Base-by-base conservation (phyloP, 2,329 filamentous ascomycete species). In the Didymella lethalis region DNA sequence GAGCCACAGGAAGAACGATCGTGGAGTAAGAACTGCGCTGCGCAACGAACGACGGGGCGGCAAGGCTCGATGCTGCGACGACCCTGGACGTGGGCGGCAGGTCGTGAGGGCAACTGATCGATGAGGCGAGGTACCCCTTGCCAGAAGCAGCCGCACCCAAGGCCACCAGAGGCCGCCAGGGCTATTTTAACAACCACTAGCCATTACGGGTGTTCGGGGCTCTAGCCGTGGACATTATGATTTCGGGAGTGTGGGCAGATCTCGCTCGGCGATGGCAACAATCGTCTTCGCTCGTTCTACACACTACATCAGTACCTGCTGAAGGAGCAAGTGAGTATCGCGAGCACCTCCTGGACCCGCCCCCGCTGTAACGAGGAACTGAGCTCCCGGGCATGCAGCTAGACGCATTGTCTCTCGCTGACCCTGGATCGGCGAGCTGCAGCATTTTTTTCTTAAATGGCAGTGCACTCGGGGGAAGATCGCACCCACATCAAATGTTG, bases 81-180 rank as follows among this genome's bases (percentile, higher is more conserved):
- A 50, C 50, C 56, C 45, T 47, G 40, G 46, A 38, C 45, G 18
- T 36, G 46, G 34, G 51, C 56, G 56, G 56, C 50, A 59, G 52
- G 56, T 59, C 50, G 56, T 44, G 50, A 54, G 50, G 56, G 43
- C 56, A 59, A 59, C 56, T 54, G 47, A 38, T 49, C 18, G 56
- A 50, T 48, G 50, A 46, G 50, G 50, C 56, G 26, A 43, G 44
- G 25, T 48, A 20, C 51, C 51, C 51, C 51, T 54, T 54, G 56
- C 50, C 40, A 59, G 46, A 53, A 48, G 51, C 50, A 46, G 46
- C 46, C 12, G 50, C 56, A 34, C 43, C 34, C 38, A n/a, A 36
- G 43, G 50, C 50, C 56, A 34, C 43, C 34, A 51, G 23, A 36
- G 43, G 56, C 50, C 56, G 34, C 43, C 34, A 51, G 23, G 28